These are phyloP conservation scores for Pezicula rhizophila DNA, from an alignment of 2,329 filamentous ascomycete species.

Conservation along the genomic window DNA sequence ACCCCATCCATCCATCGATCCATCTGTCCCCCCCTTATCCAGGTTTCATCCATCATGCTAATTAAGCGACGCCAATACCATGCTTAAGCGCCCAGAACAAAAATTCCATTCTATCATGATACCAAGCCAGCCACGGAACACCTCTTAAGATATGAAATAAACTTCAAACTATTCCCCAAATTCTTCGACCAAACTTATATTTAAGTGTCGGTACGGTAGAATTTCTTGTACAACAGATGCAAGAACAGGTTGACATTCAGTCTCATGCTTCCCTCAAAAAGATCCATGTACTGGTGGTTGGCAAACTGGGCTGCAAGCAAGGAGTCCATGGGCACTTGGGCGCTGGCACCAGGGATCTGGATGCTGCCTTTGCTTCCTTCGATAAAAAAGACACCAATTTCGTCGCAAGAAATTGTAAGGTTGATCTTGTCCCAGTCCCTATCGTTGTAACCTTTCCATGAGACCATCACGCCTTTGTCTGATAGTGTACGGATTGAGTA, in stretches of 20 bases:
- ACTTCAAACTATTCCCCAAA: too few relatives aligned
- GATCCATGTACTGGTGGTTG: slow-evolving; percentile 89
- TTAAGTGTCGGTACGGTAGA: slow-evolving; percentile 63
- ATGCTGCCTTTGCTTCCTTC: slow-evolving; percentile 89
- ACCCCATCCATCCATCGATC: neutral
- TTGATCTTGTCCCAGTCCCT: slow-evolving; percentile 89
- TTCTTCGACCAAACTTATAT: too few relatives aligned
- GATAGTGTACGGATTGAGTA: slow-evolving; percentile 84
- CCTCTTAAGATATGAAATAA: neutral
- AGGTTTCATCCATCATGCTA: too few relatives aligned
- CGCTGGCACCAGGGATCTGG: slow-evolving; percentile 91
- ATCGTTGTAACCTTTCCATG: slow-evolving; percentile 79
- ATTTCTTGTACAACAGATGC: slow-evolving; percentile 98
- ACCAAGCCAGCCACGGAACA: neutral
- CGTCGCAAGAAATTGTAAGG: slow-evolving; percentile 87
- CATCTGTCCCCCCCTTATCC: neutral
- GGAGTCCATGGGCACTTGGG: slow-evolving; percentile 84
- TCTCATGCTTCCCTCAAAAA: slow-evolving; percentile 80
- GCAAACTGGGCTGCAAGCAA: slow-evolving; percentile 95
- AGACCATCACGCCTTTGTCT: slow-evolving; percentile 89
- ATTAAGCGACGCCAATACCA: too few relatives aligned
- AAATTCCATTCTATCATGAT: neutral
- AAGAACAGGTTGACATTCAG: slow-evolving; percentile 95
- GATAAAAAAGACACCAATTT: slow-evolving; percentile 88
- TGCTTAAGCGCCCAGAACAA: too few relatives aligned